Conservation (phyloP, 2,329 filamentous ascomycete genomes). For the Coleophoma eucalyptorum region DNA sequence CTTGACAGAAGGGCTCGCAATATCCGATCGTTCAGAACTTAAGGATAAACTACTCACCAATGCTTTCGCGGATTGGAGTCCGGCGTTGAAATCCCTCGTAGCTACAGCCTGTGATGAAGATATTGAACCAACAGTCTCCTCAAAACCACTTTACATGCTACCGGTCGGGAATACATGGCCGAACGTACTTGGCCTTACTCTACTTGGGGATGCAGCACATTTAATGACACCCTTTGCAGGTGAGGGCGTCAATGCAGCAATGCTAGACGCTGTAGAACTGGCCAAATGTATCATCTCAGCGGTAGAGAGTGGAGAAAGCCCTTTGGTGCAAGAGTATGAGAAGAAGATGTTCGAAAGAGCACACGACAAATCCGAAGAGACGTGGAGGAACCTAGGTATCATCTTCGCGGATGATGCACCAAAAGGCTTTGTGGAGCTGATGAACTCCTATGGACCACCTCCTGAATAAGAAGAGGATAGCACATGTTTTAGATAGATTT, state of each 20-base stretch:
- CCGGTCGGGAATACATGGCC: conserved; percentile 14
- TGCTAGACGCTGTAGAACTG: conserved; percentile 36
- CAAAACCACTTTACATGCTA: conserved; percentile 12
- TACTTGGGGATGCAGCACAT: conserved; percentile 48
- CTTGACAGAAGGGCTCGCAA: not conserved
- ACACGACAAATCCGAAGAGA: not conserved
- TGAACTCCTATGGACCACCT: not conserved
- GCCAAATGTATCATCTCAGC: conserved; percentile 27
- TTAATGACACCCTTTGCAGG: conserved; percentile 43
- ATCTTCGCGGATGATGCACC: not conserved
- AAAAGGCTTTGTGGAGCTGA: not conserved
- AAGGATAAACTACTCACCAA: conserved; percentile 9
- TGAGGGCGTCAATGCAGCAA: conserved; percentile 33
- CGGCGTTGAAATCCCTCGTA: conserved; percentile 20
- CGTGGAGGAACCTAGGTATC: not conserved
- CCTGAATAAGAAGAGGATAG: too few species aligned
- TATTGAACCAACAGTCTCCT: conserved; percentile 13
- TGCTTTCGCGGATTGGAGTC: conserved; percentile 22
- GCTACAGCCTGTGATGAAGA: conserved; percentile 18
- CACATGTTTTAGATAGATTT: too few species aligned
- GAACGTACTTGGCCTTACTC: conserved; percentile 31
- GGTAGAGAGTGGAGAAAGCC: not conserved
- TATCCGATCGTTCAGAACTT: not conserved
- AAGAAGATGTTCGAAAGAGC: conserved; percentile 21
- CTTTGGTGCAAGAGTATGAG: conserved; percentile 4